These are phyloP conservation scores for Hypsizygus ulmarius DNA, from an alignment of 1,284 basidiomycete genomes.

Conservation along the genomic window DNA sequence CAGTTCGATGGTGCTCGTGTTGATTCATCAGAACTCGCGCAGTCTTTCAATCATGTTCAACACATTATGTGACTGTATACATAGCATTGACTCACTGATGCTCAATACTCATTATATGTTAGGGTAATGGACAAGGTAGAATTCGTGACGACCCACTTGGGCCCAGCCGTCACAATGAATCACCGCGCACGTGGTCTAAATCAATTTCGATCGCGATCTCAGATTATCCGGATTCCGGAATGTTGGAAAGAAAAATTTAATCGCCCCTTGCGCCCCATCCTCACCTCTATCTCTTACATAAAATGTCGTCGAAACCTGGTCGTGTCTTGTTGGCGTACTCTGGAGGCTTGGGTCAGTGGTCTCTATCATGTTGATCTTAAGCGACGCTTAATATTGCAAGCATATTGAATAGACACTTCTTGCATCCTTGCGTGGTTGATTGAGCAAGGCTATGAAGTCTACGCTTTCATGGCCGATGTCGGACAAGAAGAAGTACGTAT, in stretches of 20 bases:
- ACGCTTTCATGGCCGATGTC: slow-evolving; percentile 98
- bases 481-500: slow-evolving; percentile 90
- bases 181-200: too few relatives aligned
- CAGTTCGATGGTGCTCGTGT: neutral
- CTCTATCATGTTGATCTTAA: slow-evolving; percentile 6
- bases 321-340: slow-evolving; percentile 96
- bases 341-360: slow-evolving; percentile 86
- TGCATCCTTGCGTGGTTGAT: slow-evolving; percentile 98
- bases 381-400: slow-evolving; percentile 9
- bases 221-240: too few relatives aligned
- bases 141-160: too few relatives aligned
- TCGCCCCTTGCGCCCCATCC: neutral
- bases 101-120: too few relatives aligned
- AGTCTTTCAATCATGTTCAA: too few relatives aligned
- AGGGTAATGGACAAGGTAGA: too few relatives aligned
- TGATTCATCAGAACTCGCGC: neutral
- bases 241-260: slow-evolving; percentile 4
- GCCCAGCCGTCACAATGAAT: too few relatives aligned
- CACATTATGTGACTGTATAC: too few relatives aligned
- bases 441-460: slow-evolving; percentile 96
- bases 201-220: too few relatives aligned
- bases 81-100: too few relatives aligned
- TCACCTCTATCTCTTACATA: neutral
- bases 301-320: slow-evolving; percentile 42
- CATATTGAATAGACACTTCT: slow-evolving; percentile 71